These are phyloP conservation scores for Phytophthora aleatoria DNA, from an alignment of 352 stramenopile species.

Conservation along the genomic window DNA sequence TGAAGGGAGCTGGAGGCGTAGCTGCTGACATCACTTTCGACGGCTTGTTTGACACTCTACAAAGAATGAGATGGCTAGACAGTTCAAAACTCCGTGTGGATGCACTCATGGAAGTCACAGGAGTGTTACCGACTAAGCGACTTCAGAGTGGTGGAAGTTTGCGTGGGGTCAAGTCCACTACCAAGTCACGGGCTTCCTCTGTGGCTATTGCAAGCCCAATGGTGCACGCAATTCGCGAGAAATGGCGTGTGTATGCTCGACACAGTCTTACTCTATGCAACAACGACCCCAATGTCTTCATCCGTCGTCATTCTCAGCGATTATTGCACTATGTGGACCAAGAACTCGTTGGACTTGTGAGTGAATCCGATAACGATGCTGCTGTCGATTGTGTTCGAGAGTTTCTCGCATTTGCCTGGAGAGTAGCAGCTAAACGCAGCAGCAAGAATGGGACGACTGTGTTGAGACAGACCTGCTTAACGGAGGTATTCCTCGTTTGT, in stretches of 20 bases:
- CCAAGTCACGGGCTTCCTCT: conserved; percentile 7
- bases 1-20: conserved; percentile 28
- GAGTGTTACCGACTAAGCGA: conserved; percentile 1
- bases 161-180: neutral
- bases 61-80: conserved; percentile 36
- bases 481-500: conserved; percentile 51
- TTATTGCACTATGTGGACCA: conserved; percentile 30
- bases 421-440: conserved; percentile 41
- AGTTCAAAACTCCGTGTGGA: conserved; percentile 38
- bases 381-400: conserved; percentile 42
- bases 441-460: neutral
- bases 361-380: neutral
- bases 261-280: conserved; percentile 44
- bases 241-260: conserved; percentile 43
- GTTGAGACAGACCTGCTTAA: conserved; percentile 35
- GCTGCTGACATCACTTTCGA: conserved; percentile 47
- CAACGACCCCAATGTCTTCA: conserved; percentile 63
- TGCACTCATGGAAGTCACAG: conserved; percentile 11
- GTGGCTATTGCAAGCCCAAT: conserved; percentile 2
- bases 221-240: conserved; percentile 25
- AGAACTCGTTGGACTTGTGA: conserved; percentile 11
- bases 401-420: conserved; percentile 50
- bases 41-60: conserved; percentile 37
- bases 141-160: neutral
- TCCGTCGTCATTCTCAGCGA: conserved; percentile 36